Percentiles rank a stretch among this genome's conserved stretches.
Evolutionary conservation across 2,329 filamentous ascomycete genomes (phyloP).

Genomic region (Aspergillus sp.): DNA sequence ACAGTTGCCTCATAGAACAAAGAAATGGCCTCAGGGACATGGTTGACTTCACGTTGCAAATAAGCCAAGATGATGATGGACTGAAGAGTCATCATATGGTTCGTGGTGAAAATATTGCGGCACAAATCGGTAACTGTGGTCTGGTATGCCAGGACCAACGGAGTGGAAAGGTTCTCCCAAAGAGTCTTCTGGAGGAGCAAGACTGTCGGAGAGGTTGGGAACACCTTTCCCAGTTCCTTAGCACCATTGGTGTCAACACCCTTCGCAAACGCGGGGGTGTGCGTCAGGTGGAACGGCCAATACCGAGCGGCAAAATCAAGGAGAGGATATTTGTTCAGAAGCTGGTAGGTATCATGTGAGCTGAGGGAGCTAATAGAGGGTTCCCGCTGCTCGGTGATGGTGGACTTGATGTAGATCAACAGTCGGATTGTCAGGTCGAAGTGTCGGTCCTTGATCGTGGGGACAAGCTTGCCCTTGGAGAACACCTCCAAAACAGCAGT

Average conservation of each 20-base stretch:
- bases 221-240: constrained; percentile 40
- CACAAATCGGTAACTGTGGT: constrained; percentile 23
- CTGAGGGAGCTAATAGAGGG: constrained; percentile 23
- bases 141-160: constrained; percentile 21
- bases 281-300: constrained; percentile 41
- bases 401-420: constrained; percentile 27
- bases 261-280: constrained; percentile 32
- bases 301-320: constrained; percentile 42
- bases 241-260: constrained; percentile 32
- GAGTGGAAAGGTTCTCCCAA: constrained; percentile 36
- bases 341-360: constrained; percentile 14
- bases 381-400: constrained; percentile 23
- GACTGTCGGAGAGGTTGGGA: constrained; percentile 40
- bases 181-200: constrained; percentile 42
- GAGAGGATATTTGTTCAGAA: constrained; percentile 32
- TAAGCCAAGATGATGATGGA: constrained; percentile 40
- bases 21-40: constrained; percentile 12
- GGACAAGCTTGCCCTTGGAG: constrained; percentile 23
- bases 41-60: constrained; percentile 33
- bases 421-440: constrained; percentile 26
- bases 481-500: constrained; percentile 23
- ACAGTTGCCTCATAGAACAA: constrained; percentile 38
- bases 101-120: constrained; percentile 22
- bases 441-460: constrained; percentile 26
- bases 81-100: constrained; percentile 42